These are phyloP conservation scores for Mycena latifolia DNA, from an alignment of 768 basidiomycete genomes.

Conservation along the genomic window DNA sequence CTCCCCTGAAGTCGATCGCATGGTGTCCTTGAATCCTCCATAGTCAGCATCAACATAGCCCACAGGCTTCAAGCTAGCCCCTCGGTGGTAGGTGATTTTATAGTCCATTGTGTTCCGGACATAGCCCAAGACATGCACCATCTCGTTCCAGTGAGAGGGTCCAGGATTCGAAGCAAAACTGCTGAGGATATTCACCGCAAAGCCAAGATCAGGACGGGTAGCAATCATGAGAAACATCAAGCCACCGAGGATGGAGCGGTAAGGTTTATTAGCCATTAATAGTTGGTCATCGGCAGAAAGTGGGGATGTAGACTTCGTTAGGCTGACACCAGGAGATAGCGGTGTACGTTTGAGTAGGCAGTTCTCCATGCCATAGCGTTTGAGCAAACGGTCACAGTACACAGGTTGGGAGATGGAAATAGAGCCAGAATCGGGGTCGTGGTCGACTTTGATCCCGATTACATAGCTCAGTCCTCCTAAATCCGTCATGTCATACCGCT, in stretches of 20 bases:
- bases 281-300: background rate
- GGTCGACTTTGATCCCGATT: constrained; percentile 46
- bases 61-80: background rate
- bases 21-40: background rate
- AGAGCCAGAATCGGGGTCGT: constrained; percentile 4
- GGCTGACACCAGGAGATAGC: background rate
- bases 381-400: constrained; percentile 44
- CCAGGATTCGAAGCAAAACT: constrained; percentile 34
- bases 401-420: constrained; percentile 44
- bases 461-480: background rate
- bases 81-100: constrained; percentile 37
- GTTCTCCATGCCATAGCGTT: constrained; percentile 30
- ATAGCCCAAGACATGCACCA: constrained; percentile 44
- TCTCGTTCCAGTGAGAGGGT: constrained; percentile 41
- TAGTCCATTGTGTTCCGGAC: constrained; percentile 42
- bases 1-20: constrained; percentile 14
- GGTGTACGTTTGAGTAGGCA: constrained; percentile 12
- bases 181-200: background rate
- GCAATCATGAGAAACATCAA: constrained; percentile 32
- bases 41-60: constrained; percentile 8
- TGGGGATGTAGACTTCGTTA: background rate
- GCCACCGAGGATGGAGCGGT: constrained; percentile 18
- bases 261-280: constrained; percentile 31
- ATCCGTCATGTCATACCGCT: background rate
- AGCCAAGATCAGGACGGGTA: constrained; percentile 31